phyloP scores from a whole-genome alignment of 202 grass and related monocot genomes.

The Panicum hallii region DNA sequence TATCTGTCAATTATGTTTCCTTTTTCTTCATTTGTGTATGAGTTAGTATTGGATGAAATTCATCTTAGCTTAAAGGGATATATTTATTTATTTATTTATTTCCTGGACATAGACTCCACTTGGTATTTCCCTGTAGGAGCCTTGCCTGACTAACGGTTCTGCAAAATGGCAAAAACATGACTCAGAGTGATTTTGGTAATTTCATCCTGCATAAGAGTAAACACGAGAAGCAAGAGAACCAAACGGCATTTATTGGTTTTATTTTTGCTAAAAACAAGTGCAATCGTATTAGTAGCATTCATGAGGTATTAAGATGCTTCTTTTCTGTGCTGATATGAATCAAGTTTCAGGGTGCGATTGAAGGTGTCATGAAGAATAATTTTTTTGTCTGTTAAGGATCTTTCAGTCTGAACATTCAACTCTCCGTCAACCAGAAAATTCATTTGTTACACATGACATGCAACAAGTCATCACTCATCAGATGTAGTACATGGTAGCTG shows the following conservation, averaged over 20 bases:
- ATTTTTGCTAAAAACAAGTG: background rate
- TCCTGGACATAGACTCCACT: background rate
- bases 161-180: background rate
- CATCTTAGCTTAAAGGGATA: background rate
- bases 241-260: slow-evolving; percentile 11
- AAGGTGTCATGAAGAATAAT: slow-evolving; percentile 15
- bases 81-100: slow-evolving; percentile 7
- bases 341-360: slow-evolving; percentile 31
- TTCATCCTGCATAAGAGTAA: background rate
- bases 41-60: background rate
- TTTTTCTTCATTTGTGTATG: background rate
- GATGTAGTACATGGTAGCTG: background rate
- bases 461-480: slow-evolving; percentile 18
- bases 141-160: background rate
- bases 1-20: background rate
- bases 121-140: background rate
- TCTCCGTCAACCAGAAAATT: background rate
- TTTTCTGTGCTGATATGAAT: slow-evolving; percentile 18
- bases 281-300: background rate
- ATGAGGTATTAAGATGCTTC: background rate
- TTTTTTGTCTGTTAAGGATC: background rate
- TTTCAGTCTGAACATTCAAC: background rate
- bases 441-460: background rate
- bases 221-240: slow-evolving; percentile 4
- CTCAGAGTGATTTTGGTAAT: background rate